phyloP scores from a whole-genome alignment of 2,329 filamentous ascomycete species.

The Cladophialophora psammophila region DNA sequence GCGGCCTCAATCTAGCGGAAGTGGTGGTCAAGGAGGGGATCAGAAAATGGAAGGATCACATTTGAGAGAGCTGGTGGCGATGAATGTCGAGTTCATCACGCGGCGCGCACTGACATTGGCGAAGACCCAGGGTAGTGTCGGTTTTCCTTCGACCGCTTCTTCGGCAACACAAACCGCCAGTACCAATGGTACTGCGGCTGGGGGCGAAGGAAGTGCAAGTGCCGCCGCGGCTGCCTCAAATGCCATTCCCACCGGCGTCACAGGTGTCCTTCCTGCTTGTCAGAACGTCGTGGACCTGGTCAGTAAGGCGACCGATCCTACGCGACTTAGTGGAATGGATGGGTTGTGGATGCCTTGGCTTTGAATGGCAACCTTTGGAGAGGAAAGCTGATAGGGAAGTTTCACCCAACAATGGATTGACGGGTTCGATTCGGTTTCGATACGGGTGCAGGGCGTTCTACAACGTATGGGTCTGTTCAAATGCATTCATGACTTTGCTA shows the following conservation, averaged over 20 bases:
- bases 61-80: constrained; percentile 78
- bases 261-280: constrained; percentile 83
- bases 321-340: constrained; percentile 86
- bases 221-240: not conserved
- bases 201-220: constrained; percentile 16
- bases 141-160: constrained; percentile 8
- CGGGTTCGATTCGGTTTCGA: not conserved
- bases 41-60: constrained; percentile 69
- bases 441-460: not conserved
- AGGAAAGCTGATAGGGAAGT: not conserved
- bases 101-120: constrained; percentile 88
- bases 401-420: not conserved
- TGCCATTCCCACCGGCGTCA: constrained; percentile 8
- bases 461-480: not conserved
- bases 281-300: constrained; percentile 97
- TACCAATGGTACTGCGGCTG: constrained; percentile 9
- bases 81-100: constrained; percentile 89
- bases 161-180: not conserved
- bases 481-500: not conserved
- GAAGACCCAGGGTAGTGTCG: constrained; percentile 57
- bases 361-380: constrained; percentile 49
- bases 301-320: constrained; percentile 89
- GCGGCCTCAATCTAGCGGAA: constrained; percentile 30
- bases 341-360: constrained; percentile 97
- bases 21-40: constrained; percentile 14